A percentile compares a stretch with the other conserved stretches of the same genome.
Conservation (phyloP, 1,139 yeast genomes). For the Nakaseomyces bracarensis region DNA sequence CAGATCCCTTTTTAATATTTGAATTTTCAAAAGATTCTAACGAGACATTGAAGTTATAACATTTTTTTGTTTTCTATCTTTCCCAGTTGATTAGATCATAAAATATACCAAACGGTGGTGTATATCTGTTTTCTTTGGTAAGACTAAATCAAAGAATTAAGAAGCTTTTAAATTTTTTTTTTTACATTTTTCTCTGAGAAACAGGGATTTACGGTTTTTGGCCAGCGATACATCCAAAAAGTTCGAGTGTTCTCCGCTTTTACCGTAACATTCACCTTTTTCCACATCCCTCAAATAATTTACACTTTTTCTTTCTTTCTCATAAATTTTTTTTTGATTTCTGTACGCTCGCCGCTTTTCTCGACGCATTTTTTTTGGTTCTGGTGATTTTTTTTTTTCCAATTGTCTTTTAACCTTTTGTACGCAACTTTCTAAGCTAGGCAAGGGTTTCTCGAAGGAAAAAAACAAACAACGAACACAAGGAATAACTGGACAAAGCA, state of each 20-base stretch:
- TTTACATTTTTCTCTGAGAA: neutral
- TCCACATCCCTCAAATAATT: neutral
- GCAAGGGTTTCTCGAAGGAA: conserved; percentile 1
- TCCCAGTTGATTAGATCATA: no score
- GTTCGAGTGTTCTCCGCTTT: neutral
- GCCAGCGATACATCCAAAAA: neutral
- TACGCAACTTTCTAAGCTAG: neutral
- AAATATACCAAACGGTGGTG: neutral
- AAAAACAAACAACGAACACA: no score
- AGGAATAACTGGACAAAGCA: neutral
- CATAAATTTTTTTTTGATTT: neutral
- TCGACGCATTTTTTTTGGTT: neutral
- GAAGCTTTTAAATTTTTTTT: no score
- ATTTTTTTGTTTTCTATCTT: no score
- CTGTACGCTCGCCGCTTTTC: neutral
- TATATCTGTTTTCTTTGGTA: neutral
- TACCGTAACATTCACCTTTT: neutral
- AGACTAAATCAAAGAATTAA: no score
- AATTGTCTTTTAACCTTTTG: neutral
- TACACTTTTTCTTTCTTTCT: neutral
- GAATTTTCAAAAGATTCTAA: no score
- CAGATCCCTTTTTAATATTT: no score
- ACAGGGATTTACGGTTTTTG: conserved; percentile 4
- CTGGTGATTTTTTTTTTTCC: neutral
- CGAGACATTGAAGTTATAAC: no score